Base-by-base conservation (phyloP, 2,329 filamentous ascomycete species). In the Fusarium torulosum region DNA sequence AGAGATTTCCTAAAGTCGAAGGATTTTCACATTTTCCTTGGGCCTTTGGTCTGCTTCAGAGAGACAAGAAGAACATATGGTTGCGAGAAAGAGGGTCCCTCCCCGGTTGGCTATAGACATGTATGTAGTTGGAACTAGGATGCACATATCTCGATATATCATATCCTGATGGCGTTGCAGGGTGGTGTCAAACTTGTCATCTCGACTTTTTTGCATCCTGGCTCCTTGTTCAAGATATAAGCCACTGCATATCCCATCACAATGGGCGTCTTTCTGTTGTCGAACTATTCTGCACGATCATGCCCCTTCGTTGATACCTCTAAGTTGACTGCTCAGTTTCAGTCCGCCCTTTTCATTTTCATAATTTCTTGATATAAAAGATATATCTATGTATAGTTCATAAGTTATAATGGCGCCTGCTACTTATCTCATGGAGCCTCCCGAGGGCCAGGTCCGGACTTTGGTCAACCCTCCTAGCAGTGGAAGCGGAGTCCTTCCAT, bases 371-470 rank as follows among this genome's bases (percentile, higher is more conserved):
- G 29, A 33, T 33, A 2, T 15, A 33, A 33, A 31, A 15, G 14
- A 29, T 29, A 29, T 13, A 6, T 23, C 23, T 15, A 33, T 15
- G 15, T 15, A 33, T 33, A 15, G 15, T 15, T 10, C 20, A 19
- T 35, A 27, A 19, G 9, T 35, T 44, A 44, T 17, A 25, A 73
- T 74, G 71, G 54, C 69, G 72, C 91, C 93, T 49, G 95, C 96
- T 84, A 89, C 92, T 59, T 75, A 70, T 49, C 63, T 75, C 37
- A 71, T 70, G 63, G 72, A 75, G 27, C 71, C 72, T 14, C 75
- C 70, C 3, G 35, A 53, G 29, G 73, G 73, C 53, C 54, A 74
- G 65, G 67, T 71, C 10, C 63, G 75, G 20, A 69, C 64, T 5
- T 25, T 58, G 21, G 44, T 60, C 25, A 33, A 72, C 21, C 66